Base-by-base conservation (phyloP, 805 yeast genomes). In the Naumovozyma baii region DNA sequence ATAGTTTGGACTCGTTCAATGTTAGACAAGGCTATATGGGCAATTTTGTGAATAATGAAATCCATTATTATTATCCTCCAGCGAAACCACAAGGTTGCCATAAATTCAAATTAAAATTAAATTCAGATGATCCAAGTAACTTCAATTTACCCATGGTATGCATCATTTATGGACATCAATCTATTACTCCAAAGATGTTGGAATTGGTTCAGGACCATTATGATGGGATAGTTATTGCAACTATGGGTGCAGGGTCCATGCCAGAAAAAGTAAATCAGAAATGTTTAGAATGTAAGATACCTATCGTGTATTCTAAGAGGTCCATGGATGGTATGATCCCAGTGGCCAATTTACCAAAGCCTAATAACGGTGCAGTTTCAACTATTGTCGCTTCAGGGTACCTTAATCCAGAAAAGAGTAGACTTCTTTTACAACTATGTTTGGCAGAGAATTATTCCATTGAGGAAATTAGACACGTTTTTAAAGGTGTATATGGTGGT, bases 241-340 rank as follows among this genome's bases (percentile, higher is more conserved):
- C 83, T 2, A 73, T 78, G 70, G 86, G 86, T 29, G 83, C 85
- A 1, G 86, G 86, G 1, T 74, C 82, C 2, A 56, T 79, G 59
- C 67, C 76, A 18, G 72, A 69, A 3, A 60, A 53, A 13, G 73
- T 79, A 2, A 74, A 73, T 45, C 63, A 64, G 33, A 57, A 60
- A n/a, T 52, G 62, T 66, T 16, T 68, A 67, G 42, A 50, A 7
- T 53, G 64, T 36, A 50, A 59, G 15, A 63, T 76, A 20, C 85
- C 85, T 1, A 67, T 78, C 1, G 66, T 80, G 1, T 78, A 74
- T 52, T 76, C 83, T 26, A 78, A 78, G 51, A 67, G 85, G 52
- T 70, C 83, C 7, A 75, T 74, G 69, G 83, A 78, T 53, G 86
- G 86, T 10, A 74, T 76, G 75, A 80, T 80, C 16, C 81, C 86